Conservation (phyloP, 495 filamentous ascomycete species). For the Annulohypoxylon stygium region DNA sequence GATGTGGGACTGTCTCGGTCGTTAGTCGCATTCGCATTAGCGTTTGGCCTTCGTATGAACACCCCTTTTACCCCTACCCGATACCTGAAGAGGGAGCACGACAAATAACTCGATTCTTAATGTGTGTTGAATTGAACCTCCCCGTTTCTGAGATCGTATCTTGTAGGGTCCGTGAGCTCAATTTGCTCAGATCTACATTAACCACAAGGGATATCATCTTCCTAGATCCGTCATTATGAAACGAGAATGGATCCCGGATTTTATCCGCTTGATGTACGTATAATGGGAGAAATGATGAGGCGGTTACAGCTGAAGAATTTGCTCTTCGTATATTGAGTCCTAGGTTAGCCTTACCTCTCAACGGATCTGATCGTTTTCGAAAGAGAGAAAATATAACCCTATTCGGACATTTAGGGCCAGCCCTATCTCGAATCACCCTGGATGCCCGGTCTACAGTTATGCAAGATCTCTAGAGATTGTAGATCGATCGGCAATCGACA, state of each 20-base stretch:
- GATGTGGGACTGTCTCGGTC: background rate
- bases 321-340: background rate
- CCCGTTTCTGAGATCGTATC: background rate
- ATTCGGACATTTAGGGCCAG: conserved; percentile 29
- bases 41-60: background rate
- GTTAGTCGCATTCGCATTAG: background rate
- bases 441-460: background rate
- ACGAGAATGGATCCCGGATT: background rate
- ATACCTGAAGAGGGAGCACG: background rate
- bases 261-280: background rate
- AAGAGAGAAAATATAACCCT: background rate
- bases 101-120: background rate
- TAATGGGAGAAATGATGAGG: background rate
- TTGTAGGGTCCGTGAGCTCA: background rate
- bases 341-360: background rate
- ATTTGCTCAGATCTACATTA: background rate
- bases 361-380: background rate
- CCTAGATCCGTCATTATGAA: conserved; percentile 9
- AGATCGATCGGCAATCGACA: conserved; percentile 44
- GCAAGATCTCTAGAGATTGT: conserved; percentile 32
- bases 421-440: conserved; percentile 28
- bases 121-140: background rate
- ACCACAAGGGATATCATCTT: background rate
- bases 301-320: conserved; percentile 8
- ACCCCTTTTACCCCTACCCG: background rate